Conservation (phyloP, 1,139 yeast species). For the Protomyces arabidopsidicola region DNA sequence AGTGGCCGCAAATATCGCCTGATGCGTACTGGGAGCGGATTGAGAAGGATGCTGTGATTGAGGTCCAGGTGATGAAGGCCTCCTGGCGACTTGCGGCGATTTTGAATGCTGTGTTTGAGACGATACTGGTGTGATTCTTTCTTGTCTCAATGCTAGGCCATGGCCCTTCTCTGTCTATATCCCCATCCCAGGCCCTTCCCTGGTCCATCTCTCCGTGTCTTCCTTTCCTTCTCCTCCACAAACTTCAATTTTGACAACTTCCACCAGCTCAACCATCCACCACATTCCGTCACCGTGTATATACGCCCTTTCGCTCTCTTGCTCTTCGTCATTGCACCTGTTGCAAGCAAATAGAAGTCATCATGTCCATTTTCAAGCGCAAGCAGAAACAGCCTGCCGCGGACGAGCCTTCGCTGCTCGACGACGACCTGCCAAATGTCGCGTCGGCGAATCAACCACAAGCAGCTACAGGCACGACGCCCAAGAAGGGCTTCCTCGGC, state of each 20-base stretch:
- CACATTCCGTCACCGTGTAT: not conserved
- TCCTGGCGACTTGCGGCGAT: conserved; percentile 20
- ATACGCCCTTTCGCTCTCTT: not conserved
- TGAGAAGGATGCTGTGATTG: conserved; percentile 11
- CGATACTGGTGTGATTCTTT: not conserved
- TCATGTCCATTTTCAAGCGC: conserved; percentile 12
- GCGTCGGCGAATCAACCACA: not conserved
- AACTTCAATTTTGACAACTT: not conserved
- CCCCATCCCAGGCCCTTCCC: no score
- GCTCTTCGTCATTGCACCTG: not conserved
- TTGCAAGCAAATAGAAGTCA: not conserved
- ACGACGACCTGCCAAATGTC: not conserved
- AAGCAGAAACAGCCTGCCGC: conserved; percentile 6
- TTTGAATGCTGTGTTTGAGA: conserved; percentile 11
- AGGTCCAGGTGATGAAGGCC: conserved; percentile 20
- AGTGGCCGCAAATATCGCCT: not conserved
- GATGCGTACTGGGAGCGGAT: conserved; percentile 16
- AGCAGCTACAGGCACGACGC: not conserved
- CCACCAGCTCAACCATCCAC: not conserved
- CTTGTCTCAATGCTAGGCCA: not conserved
- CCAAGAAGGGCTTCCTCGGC: not conserved
- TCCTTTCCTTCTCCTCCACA: not conserved
- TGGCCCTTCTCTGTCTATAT: not conserved
- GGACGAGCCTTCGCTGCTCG: conserved; percentile 8
- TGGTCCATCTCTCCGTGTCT: no score